Conservation (phyloP, 257 asterid genomes). For the Lycium barbarum region DNA sequence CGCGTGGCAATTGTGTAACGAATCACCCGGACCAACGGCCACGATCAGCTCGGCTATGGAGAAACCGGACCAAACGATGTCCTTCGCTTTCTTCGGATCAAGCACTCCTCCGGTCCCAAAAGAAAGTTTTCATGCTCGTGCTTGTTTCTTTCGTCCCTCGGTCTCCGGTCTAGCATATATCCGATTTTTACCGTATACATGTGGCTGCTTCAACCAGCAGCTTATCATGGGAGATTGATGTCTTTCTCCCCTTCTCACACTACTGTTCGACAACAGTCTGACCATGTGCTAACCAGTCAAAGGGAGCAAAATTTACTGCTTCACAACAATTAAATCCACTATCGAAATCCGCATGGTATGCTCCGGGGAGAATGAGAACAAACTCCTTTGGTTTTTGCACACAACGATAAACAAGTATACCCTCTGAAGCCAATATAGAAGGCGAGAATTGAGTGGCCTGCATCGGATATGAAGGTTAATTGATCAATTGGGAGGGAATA, state of each 20-base stretch:
- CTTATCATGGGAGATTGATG: constrained; percentile 74
- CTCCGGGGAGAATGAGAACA: constrained; percentile 74
- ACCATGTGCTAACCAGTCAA: constrained; percentile 88
- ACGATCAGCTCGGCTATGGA: too few relatives aligned
- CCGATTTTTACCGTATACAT: too few relatives aligned
- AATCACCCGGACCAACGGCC: too few relatives aligned
- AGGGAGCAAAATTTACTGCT: constrained; percentile 73
- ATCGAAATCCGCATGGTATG: constrained; percentile 68
- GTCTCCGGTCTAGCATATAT: too few relatives aligned
- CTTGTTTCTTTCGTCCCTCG: too few relatives aligned
- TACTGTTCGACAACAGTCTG: constrained; percentile 64
- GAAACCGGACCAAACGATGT: too few relatives aligned
- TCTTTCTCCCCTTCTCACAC: constrained; percentile 53
- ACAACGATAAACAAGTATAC: constrained; percentile 86
- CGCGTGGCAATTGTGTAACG: too few relatives aligned
- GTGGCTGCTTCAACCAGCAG: constrained; percentile 72
- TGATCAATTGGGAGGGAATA: background rate
- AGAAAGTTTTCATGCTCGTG: too few relatives aligned
- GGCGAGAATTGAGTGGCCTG: constrained; percentile 81
- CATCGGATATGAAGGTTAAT: constrained; percentile 30
- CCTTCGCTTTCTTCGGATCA: too few relatives aligned
- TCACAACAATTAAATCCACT: constrained; percentile 88
- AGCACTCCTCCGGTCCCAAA: too few relatives aligned
- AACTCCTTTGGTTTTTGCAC: constrained; percentile 71
- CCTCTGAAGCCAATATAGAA: constrained; percentile 61